These are phyloP conservation scores for Ganoderma lingzhi DNA, from an alignment of 1,284 basidiomycete species.

Conservation along the genomic window DNA sequence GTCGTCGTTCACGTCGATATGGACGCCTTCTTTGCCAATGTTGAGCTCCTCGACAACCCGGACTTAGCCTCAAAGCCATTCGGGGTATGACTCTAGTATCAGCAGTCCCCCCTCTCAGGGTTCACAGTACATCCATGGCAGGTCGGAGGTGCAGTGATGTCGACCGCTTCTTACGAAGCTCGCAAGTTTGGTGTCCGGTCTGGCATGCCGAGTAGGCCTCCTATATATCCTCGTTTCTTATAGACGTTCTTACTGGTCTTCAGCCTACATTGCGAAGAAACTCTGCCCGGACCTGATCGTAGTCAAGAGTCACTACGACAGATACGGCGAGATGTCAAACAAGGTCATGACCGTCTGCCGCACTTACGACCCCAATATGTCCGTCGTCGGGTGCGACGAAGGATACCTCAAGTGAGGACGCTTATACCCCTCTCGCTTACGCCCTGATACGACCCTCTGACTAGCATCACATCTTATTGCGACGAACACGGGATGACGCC, in stretches of 20 bases:
- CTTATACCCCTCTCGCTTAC: background rate
- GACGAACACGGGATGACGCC: constrained; percentile 68
- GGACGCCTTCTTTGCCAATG: constrained; percentile 82
- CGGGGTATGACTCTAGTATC: constrained; percentile 65
- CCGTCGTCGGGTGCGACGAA: constrained; percentile 87
- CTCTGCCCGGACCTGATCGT: constrained; percentile 93
- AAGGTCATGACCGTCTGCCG: constrained; percentile 74
- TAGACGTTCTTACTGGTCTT: constrained; percentile 14
- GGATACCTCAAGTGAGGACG: constrained; percentile 83
- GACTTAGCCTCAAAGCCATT: constrained; percentile 86
- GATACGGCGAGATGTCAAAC: constrained; percentile 78
- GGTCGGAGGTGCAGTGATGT: constrained; percentile 82
- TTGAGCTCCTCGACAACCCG: constrained; percentile 85
- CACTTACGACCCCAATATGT: constrained; percentile 85
- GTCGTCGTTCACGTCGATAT: constrained; percentile 89
- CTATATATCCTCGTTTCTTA: background rate
- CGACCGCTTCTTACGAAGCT: constrained; percentile 92
- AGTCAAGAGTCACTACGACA: constrained; percentile 67
- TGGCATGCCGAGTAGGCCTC: constrained; percentile 80
- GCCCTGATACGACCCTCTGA: background rate
- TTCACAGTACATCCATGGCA: constrained; percentile 36
- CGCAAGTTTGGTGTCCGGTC: constrained; percentile 89
- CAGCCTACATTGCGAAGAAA: constrained; percentile 91
- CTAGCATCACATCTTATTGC: constrained; percentile 83
- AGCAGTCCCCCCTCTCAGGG: background rate